phyloP scores from a whole-genome alignment of 1,284 basidiomycete genomes.

The Rhodotorula sp. region DNA sequence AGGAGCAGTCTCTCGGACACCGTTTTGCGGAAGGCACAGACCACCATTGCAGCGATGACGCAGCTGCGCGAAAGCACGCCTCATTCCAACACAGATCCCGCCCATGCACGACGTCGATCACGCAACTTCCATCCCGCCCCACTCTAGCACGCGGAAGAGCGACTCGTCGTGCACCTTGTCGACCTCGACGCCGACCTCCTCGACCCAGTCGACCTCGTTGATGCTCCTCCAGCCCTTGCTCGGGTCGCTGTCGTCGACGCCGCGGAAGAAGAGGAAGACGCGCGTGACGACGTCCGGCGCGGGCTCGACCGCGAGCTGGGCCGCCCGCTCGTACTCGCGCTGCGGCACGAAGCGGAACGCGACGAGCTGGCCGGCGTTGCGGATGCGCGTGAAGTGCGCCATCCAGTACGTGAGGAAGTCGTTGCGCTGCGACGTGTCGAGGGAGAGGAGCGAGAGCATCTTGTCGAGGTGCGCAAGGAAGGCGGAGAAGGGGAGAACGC shows the following conservation, averaged over 20 bases:
- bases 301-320: slow-evolving; percentile 52
- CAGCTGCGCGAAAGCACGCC: too few species aligned
- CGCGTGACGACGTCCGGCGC: slow-evolving; percentile 55
- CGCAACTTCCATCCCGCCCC: slow-evolving; percentile 53
- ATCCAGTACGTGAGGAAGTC: slow-evolving; percentile 59
- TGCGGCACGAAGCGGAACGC: slow-evolving; percentile 58
- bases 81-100: too few species aligned
- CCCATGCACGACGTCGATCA: not conserved
- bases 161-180: slow-evolving; percentile 32
- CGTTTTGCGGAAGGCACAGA: too few species aligned
- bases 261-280: slow-evolving; percentile 58
- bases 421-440: slow-evolving; percentile 55
- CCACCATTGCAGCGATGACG: too few species aligned
- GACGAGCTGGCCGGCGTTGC: slow-evolving; percentile 50
- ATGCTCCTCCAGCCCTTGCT: slow-evolving; percentile 43
- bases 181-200: slow-evolving; percentile 33
- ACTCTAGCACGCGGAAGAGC: slow-evolving; percentile 52
- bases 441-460: slow-evolving; percentile 49
- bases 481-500: slow-evolving; percentile 26
- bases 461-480: slow-evolving; percentile 53
- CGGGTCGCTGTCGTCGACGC: slow-evolving; percentile 46
- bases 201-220: slow-evolving; percentile 44
- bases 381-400: slow-evolving; percentile 50
- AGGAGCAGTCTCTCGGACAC: too few species aligned
- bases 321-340: slow-evolving; percentile 53